Evolutionary conservation across 179 eudicot species (phyloP), one percentile per base, ranked within the genome.

Genomic region (Spinacia oleracea): DNA sequence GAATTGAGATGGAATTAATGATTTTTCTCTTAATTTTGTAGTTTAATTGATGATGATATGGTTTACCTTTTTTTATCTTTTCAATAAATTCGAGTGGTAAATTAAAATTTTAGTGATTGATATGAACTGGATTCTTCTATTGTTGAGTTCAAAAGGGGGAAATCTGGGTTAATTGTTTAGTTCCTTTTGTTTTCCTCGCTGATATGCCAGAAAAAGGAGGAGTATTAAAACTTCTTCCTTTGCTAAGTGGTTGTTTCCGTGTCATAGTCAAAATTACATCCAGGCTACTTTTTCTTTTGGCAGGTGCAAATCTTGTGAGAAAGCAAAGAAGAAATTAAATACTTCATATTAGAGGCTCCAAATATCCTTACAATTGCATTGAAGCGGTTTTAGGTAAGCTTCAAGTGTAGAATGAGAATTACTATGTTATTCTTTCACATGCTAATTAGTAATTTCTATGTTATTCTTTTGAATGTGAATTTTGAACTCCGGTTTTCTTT

Each of bases 251-350:
- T 70, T 9, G n/a, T 35, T 46, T 38, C 32, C 12, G 18, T 16
- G 59, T 45, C 43, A 8, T 55, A 27, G 59, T 50, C 6, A 40
- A 62, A 29, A 51, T 72, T 64, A 53, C 43, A 63, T 48, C 42
- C 29, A 34, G 64, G 58, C 45, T 53, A 16, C 72, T 84, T 23
- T 72, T 70, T 58, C 43, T 79, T 76, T 70, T 38, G 43, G 58
- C 80, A 95, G 98, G 84, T 95, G 98, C 83, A 91, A 87, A 72
- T 90, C 98, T 18, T 91, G 91, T 74, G 96, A 89, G 86, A 95
- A 86, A 82, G 97, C 98, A 50, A 95, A 89, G 83, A 95, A 95
- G 89, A 95, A 89, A 84, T 75, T 95, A 79, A 88, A 79, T 62
- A n/a, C n/a, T n/a, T n/a, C n/a, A 77, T 95, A 82, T 42, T 78